Evolutionary conservation across 1,139 yeast species (phyloP).

Genomic region (Kodamaea ohmeri): DNA sequence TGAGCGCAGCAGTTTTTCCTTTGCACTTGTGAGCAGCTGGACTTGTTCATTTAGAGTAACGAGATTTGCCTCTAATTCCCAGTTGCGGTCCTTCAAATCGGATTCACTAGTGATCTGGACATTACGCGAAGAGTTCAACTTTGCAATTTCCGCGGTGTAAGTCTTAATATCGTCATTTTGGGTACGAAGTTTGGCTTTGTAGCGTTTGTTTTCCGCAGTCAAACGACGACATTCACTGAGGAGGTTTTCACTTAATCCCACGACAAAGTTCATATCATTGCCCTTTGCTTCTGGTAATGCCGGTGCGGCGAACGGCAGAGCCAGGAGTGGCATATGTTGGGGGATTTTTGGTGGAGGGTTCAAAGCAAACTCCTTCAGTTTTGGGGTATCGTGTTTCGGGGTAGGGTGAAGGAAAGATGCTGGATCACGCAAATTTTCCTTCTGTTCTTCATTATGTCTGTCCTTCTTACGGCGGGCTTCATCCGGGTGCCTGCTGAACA

Average conservation of each 20-base stretch:
- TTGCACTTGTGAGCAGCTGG: conserved; percentile 22
- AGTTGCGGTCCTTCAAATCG: conserved; percentile 63
- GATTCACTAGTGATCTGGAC: conserved; percentile 39
- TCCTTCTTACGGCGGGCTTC: conserved; percentile 10
- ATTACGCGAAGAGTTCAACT: conserved; percentile 32
- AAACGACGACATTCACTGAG: conserved; percentile 76
- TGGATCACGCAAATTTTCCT: neutral
- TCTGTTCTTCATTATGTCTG: neutral
- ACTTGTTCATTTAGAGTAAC: conserved; percentile 51
- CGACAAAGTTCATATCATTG: conserved; percentile 75
- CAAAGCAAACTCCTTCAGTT: neutral
- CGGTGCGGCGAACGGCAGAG: conserved; percentile 15
- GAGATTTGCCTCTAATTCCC: conserved; percentile 70
- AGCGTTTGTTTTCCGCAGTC: conserved; percentile 63
- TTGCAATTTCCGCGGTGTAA: conserved; percentile 36
- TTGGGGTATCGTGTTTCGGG: no score
- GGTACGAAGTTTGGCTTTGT: conserved; percentile 41
- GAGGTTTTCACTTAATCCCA: conserved; percentile 78
- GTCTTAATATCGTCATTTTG: conserved; percentile 40
- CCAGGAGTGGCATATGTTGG: neutral
- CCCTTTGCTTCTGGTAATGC: conserved; percentile 46
- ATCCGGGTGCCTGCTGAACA: conserved; percentile 32
- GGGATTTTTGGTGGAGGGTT: neutral
- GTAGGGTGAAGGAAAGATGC: no score
- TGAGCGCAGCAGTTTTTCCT: conserved; percentile 31